Base-by-base conservation (phyloP, 208 protist genomes). In the Leishmania lainsoni region DNA sequence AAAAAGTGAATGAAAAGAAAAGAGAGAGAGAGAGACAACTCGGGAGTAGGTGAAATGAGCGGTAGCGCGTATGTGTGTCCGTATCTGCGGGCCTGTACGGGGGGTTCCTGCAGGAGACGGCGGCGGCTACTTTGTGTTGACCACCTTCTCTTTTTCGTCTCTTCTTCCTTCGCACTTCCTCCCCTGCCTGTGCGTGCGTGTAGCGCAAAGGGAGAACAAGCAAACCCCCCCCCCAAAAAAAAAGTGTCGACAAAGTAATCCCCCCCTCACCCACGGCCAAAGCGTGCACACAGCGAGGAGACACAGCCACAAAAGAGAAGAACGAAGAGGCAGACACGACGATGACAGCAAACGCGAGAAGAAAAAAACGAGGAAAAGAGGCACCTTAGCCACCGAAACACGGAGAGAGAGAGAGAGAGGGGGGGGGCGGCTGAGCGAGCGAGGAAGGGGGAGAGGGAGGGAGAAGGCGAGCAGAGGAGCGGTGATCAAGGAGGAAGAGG, bases 321-420 rank as follows among this genome's bases (percentile, higher is more conserved):
- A 49, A 20, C n/a, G 0, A 71, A 48, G 17, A 71, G 42, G 42
- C 42, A 42, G 39, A 71, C 16, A 71, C 35, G 17, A 16, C 35
- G 16, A 48, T 9, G 39, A 58, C 14, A 42, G 51, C 52, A 75
- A 22, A 42, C 22, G 35, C 17, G n/a, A 80, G 51, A 49, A 29
- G 22, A 66, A 75, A 66, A 75, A 61, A 81, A 74, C 5, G 63
- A 75, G 35, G 45, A 49, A 75, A 63, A 6, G 49, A 58, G 16
- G 26, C 58, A 65, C 22, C 17, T 22, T 17, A 72, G 6, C 45
- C 39, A 71, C 39, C 42, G 12, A 48, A 16, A 70, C 39, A 70
- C 39, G 12, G 0, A 51, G 17, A 29, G 8, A 42, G 1, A 22
- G 17, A 29, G 68, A 12, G 26, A 73, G 39, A 26, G 2, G 26